These are phyloP conservation scores for Epicoccum sorghinum DNA, from an alignment of 2,329 filamentous ascomycete genomes.

Conservation along the genomic window DNA sequence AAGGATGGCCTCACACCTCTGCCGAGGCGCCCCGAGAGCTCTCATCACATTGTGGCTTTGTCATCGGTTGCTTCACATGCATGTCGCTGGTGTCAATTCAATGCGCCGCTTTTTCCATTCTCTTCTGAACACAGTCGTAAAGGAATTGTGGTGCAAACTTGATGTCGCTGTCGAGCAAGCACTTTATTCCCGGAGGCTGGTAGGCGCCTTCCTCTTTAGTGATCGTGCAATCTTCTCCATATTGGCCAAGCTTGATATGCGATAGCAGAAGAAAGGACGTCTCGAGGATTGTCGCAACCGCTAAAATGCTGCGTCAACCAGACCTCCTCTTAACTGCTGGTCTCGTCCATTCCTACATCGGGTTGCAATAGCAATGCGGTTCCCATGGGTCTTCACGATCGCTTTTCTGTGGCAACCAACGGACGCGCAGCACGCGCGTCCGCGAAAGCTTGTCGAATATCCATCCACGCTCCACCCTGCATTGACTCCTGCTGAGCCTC, in stretches of 20 bases:
- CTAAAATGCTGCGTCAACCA: background rate
- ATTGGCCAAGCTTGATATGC: background rate
- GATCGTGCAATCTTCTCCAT: background rate
- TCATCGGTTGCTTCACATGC: too few species aligned
- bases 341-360: background rate
- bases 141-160: too few species aligned
- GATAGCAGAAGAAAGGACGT: background rate
- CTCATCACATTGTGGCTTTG: background rate
- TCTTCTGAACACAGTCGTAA: too few species aligned
- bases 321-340: background rate
- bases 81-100: too few species aligned
- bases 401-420: conserved; percentile 2
- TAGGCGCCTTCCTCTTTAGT: conserved; percentile 5
- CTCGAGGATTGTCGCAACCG: background rate
- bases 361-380: background rate
- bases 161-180: too few species aligned
- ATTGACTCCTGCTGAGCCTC: background rate
- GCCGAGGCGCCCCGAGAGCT: background rate
- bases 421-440: background rate
- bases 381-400: background rate
- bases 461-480: background rate
- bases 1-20: background rate
- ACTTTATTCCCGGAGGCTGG: background rate
- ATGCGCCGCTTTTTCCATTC: too few species aligned
- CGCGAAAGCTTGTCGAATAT: background rate